Base-by-base conservation (phyloP, 768 basidiomycete genomes). In the Mycena filopes region DNA sequence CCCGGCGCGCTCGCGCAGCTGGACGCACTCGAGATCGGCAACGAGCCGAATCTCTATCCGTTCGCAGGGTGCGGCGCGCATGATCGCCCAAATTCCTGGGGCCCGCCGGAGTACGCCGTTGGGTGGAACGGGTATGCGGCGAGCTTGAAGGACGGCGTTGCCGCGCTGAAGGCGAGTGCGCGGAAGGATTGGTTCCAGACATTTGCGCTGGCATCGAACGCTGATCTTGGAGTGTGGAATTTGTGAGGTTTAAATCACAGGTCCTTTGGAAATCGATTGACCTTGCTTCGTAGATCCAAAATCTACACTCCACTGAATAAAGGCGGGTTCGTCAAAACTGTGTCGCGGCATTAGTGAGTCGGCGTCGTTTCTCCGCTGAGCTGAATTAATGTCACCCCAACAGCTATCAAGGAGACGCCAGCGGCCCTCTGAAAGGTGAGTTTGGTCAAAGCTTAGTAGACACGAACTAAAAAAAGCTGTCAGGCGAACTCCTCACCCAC, bases 261-360 rank as follows among this genome's bases (percentile, higher is more conserved):
- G n/a, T n/a, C n/a, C n/a, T n/a, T n/a, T n/a, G n/a, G n/a, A n/a
- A n/a, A n/a, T n/a, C n/a, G n/a, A n/a, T n/a, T n/a, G n/a, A n/a
- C n/a, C n/a, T n/a, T n/a, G n/a, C n/a, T n/a, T n/a, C n/a, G n/a
- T n/a, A n/a, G n/a, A n/a, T n/a, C n/a, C n/a, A n/a, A n/a, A n/a
- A n/a, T n/a, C n/a, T n/a, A n/a, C n/a, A n/a, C n/a, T n/a, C n/a
- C n/a, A n/a, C n/a, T n/a, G n/a, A n/a, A n/a, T n/a, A n/a, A 43
- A 20, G 45, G 43, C 0, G 31, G 43, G 16, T 54, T 54, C 23
- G 51, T 54, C 25, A 61, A 54, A 51, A 61, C 60, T 15, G 60
- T 61, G 36, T 53, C 60, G 43, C 43, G 54, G 43, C 60, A 61
- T 43, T 61, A 54, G 51, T 54, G 41, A 54, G 60, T 40, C 16